A percentile compares a stretch with the other conserved stretches of the same genome.
These are phyloP conservation scores for Rhizoclosmatium hyalinum DNA, from an alignment of 371 early-diverging fungal genomes.

Conservation along the genomic window DNA sequence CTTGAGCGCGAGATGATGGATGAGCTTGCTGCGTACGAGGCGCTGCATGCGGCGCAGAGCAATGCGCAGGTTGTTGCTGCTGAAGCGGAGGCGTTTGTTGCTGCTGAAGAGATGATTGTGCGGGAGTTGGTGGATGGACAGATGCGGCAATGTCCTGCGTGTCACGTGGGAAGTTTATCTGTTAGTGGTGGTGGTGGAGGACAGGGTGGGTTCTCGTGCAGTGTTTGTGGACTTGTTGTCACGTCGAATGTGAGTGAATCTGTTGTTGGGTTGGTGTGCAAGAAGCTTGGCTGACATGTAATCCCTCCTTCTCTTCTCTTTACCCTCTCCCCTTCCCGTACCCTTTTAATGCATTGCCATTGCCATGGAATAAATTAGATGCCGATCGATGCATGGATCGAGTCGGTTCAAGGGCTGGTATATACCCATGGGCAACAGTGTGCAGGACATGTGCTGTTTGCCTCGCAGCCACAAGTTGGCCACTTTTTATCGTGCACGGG, in stretches of 20 bases:
- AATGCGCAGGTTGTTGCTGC: not conserved
- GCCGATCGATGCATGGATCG: not conserved
- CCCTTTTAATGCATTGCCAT: too few species aligned
- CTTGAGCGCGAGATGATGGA: constrained; percentile 23
- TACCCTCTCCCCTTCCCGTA: too few species aligned
- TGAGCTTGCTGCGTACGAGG: constrained; percentile 14
- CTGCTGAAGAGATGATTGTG: not conserved
- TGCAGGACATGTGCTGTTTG: constrained; percentile 14
- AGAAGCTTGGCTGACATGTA: too few species aligned
- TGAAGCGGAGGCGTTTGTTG: not conserved
- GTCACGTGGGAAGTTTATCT: too few species aligned
- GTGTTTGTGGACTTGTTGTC: too few species aligned
- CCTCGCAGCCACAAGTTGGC: not conserved
- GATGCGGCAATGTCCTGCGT: too few species aligned
- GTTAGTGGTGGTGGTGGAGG: too few species aligned
- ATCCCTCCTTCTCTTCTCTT: too few species aligned
- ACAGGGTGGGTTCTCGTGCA: too few species aligned
- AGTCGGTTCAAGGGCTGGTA: not conserved
- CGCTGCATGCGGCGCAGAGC: constrained; percentile 6
- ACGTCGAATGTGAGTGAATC: too few species aligned
- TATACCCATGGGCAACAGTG: not conserved
- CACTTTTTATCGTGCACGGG: constrained; percentile 17
- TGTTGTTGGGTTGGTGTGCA: too few species aligned
- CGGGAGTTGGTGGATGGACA: too few species aligned
- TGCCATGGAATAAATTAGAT: not conserved